Evolutionary conservation across 2,329 filamentous ascomycete species (phyloP), one percentile per base, ranked within the genome.

Genomic region (Stachybotrys elegans): DNA sequence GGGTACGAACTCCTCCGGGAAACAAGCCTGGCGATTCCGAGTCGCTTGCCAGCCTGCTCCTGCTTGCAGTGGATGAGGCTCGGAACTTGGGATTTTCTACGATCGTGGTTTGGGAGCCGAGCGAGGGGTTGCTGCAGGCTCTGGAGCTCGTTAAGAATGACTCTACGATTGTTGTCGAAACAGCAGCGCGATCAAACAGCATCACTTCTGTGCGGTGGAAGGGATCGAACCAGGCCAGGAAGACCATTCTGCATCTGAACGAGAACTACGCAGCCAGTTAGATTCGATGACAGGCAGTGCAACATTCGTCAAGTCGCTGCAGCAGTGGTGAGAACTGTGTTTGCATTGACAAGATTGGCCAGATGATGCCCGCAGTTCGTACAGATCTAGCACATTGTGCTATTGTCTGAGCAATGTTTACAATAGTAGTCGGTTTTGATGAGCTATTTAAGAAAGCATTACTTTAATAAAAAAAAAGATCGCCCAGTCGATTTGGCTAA

Each of bases 191-290:
- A 20, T 17, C 34, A 13, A 36, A 36, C 21, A 36, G 34, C 17
- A 36, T 36, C 21, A 36, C 34, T 19, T 36, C 34, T 36, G 34
- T 36, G 13, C 19, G 34, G 13, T 36, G 34, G 34, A 36, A 36
- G 16, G 34, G 17, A 12, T 36, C 34, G 6, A 20, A 36, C 21
- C 14, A 17, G 16, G 21, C 34, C 16, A 36, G 21, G 16, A 36
- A 19, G 34, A 36, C 17, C 6, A 36, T 36, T 17, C 34, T 36
- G 7, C 34, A 36, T 20, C 21, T 36, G 34, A 36, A 36, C 16
- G 34, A 36, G 34, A 36, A 20, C n/a, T 36, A 36, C 21, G 34
- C 34, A 8, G 34, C 34, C 16, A 36, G 34, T 17, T 36, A 36
- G 17, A n/a, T n/a, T n/a, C n/a, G n/a, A n/a, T n/a, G n/a, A n/a